phyloP scores from a whole-genome alignment of 805 yeast species.

The Wickerhamiella cacticola region DNA sequence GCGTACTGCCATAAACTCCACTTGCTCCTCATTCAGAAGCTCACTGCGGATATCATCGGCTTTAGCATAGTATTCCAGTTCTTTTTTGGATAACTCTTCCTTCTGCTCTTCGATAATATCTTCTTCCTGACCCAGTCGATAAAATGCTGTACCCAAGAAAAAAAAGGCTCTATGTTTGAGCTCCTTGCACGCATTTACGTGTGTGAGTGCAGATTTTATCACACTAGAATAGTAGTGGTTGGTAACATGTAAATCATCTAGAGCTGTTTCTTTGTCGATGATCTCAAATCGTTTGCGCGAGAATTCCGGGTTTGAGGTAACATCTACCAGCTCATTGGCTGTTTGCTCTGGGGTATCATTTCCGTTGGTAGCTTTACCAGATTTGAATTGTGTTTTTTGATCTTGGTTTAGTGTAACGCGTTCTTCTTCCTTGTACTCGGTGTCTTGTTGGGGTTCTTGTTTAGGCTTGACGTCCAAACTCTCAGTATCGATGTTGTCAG shows the following conservation, averaged over 20 bases:
- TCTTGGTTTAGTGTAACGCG: no score
- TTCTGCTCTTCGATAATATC: slow-evolving; percentile 18
- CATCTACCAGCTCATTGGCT: slow-evolving; percentile 1
- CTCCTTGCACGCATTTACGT: slow-evolving; percentile 14
- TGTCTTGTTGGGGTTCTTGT: no score
- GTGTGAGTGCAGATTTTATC: not conserved
- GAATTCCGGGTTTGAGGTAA: slow-evolving; percentile 1
- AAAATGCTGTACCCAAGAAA: slow-evolving; percentile 35
- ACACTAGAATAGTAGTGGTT: not conserved
- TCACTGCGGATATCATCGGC: slow-evolving; percentile 53
- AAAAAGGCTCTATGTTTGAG: slow-evolving; percentile 62
- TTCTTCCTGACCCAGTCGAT: slow-evolving; percentile 26
- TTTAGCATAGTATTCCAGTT: slow-evolving; percentile 35
- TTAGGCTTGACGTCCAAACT: no score
- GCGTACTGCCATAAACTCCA: slow-evolving; percentile 20
- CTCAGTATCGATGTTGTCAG: no score
- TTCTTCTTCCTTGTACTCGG: no score
- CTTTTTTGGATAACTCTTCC: slow-evolving; percentile 19
- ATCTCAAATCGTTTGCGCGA: not conserved
- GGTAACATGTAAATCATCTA: not conserved
- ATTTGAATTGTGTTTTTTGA: no score
- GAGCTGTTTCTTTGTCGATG: slow-evolving; percentile 4
- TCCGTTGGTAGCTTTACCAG: not conserved
- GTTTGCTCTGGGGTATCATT: not conserved
- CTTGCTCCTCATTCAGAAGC: slow-evolving; percentile 35